Conservation (phyloP, 2,329 filamentous ascomycete genomes). For the Talaromyces sp. region DNA sequence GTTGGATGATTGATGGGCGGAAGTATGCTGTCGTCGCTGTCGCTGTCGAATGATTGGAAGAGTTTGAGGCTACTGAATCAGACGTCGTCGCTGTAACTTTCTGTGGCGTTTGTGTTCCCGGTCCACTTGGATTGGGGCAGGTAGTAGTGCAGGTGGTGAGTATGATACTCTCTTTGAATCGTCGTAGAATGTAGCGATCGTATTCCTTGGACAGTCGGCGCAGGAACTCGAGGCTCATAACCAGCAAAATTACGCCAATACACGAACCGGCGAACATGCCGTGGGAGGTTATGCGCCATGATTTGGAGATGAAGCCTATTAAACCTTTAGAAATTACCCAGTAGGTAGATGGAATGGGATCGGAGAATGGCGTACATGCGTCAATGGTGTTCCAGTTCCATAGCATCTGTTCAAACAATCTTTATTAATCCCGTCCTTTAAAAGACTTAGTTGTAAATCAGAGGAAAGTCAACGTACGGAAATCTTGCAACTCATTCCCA, state of each 20-base stretch:
- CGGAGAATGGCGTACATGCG: constrained; percentile 42
- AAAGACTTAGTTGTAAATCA: not conserved
- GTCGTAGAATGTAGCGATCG: constrained; percentile 59
- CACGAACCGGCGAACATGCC: constrained; percentile 76
- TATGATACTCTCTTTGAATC: constrained; percentile 27
- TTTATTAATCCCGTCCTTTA: not conserved
- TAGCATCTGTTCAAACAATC: constrained; percentile 55
- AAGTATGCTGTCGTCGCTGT: constrained; percentile 13
- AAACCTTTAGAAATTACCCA: too few relatives aligned
- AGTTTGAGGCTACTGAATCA: too few relatives aligned
- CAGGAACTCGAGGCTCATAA: constrained; percentile 65
- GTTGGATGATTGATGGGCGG: constrained; percentile 59
- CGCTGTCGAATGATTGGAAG: too few relatives aligned
- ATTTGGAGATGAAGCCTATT: constrained; percentile 59
- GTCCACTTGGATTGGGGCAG: too few relatives aligned
- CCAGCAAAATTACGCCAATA: constrained; percentile 70
- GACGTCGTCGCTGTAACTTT: too few relatives aligned
- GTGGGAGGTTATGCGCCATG: constrained; percentile 64
- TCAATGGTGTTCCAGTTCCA: constrained; percentile 75
- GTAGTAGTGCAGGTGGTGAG: too few relatives aligned
- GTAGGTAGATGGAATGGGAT: not conserved
- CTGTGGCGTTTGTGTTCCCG: too few relatives aligned
- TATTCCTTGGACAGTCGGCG: constrained; percentile 68
- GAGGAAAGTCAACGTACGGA: constrained; percentile 21
- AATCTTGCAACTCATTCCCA: constrained; percentile 26